Base-by-base conservation (phyloP, 108 stramenopile species). In the Skeletonema tropicum region DNA sequence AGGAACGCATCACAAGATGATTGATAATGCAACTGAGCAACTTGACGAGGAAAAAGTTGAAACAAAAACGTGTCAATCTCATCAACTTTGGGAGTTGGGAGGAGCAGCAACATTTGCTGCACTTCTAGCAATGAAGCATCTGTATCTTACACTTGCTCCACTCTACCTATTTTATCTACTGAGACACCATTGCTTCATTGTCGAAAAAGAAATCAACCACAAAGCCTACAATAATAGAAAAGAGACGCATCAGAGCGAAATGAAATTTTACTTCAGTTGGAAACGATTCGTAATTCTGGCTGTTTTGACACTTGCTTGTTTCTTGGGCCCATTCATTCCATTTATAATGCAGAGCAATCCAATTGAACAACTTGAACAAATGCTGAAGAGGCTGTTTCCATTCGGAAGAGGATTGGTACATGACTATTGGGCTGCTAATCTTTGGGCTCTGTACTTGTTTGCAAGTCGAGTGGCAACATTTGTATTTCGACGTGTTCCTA, bases 381-480 rank as follows among this genome's bases (percentile, higher is more conserved):
- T 99, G 19, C 31, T 83, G 2, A 46, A 46, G 17, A 88, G 98
- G 36, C 89, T 99, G n/a, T 98, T 99, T 75, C 98, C 98, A 12
- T 99, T 97, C 75, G 91, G 82, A 5, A 83, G 98, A 68, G 98
- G 98, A 12, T 80, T 99, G 19, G 91, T 94, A 0, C 98, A 99
- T 81, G 96, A 97, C 38, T 99, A 99, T 70, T 99, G 98, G 98
- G 97, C 98, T 8, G 97, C 95, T 60, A 99, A 99, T 79, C 32
- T 92, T 17, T 99, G 97, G 97, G 97, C 98, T 13, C 65, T 99
- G 12, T 99, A 97, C 71, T 74, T 68, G 13, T 83, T 88, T 33
- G 33, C 46, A 8, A 84, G 93, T 64, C 81, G 87, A 52, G 80
- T 91, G 12, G 58, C 80, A 13, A 65, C 75, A 29, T 85, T 85